These are phyloP conservation scores for Exophiala sp. DNA, from an alignment of 2,329 filamentous ascomycete genomes.

Conservation along the genomic window DNA sequence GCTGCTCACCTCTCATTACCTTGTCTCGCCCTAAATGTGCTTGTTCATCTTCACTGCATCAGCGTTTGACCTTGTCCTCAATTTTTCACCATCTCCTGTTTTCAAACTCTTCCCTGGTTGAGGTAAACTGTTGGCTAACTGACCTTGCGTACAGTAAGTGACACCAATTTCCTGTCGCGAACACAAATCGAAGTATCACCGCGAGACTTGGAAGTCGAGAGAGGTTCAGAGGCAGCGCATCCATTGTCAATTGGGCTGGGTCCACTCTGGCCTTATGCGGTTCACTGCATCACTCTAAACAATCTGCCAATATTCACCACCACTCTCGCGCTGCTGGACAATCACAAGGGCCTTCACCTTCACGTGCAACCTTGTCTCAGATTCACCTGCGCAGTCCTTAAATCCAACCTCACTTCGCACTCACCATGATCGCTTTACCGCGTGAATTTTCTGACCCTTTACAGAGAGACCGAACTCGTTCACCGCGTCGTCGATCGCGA, in stretches of 20 bases:
- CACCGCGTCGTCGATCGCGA: conserved; percentile 68
- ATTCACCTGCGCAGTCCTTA: conserved; percentile 14
- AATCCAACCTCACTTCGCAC: conserved; percentile 19
- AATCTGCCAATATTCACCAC: conserved; percentile 12
- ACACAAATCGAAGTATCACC: conserved; percentile 8
- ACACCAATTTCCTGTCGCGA: conserved; percentile 16
- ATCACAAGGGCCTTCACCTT: conserved; percentile 13
- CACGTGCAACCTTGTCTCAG: conserved; percentile 16
- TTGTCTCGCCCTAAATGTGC: conserved; percentile 18
- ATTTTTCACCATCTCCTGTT: conserved; percentile 20
- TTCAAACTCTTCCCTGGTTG: conserved; percentile 6
- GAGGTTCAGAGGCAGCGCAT: conserved; percentile 7
- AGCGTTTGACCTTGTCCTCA: conserved; percentile 11
- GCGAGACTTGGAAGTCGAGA: conserved; percentile 1
- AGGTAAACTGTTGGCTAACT: conserved; percentile 17
- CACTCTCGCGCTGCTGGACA: conserved; percentile 5
- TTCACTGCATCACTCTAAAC: conserved; percentile 15
- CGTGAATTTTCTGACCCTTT: conserved; percentile 32
- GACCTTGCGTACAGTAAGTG: conserved; percentile 20
- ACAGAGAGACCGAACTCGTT: conserved; percentile 75
- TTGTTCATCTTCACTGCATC: conserved; percentile 10
- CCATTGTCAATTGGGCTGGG: conserved; percentile 20
- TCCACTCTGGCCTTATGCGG: conserved; percentile 22
- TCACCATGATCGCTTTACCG: conserved; percentile 16
- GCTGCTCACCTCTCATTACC: conserved; percentile 21